Evolutionary conservation across 2,329 filamentous ascomycete species (phyloP).

Genomic region (Lachnellula arida): DNA sequence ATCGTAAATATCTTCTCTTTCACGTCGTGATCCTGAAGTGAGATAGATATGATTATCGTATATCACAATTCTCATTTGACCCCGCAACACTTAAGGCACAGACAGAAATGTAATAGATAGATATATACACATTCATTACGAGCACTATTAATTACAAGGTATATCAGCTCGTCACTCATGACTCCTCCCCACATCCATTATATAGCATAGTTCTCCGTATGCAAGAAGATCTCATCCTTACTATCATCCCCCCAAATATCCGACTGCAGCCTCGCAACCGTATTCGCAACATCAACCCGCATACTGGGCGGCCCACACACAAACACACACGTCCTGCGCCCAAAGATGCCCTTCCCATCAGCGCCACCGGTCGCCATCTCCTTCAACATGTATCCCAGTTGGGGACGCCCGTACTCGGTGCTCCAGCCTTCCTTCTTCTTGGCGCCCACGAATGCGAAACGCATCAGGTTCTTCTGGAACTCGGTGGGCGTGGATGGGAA

Average conservation of each 20-base stretch:
- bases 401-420: slow-evolving; percentile 86
- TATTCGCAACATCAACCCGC: slow-evolving; percentile 81
- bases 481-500: slow-evolving; percentile 81
- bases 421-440: slow-evolving; percentile 77
- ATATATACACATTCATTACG: background rate
- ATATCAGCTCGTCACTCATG: background rate
- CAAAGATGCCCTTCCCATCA: slow-evolving; percentile 65
- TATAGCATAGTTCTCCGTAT: slow-evolving; percentile 92
- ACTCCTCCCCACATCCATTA: slow-evolving; percentile 36
- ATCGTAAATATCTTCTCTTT: no score
- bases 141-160: background rate
- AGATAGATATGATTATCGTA: no score
- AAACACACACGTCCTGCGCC: slow-evolving; percentile 79
- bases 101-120: no score
- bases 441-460: slow-evolving; percentile 76
- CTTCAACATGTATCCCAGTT: slow-evolving; percentile 80
- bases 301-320: slow-evolving; percentile 87
- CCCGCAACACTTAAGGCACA: no score
- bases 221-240: slow-evolving; percentile 86
- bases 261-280: slow-evolving; percentile 76
- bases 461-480: slow-evolving; percentile 85
- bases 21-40: no score
- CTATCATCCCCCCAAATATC: slow-evolving; percentile 75
- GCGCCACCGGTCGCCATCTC: slow-evolving; percentile 71
- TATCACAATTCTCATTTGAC: no score